Evolutionary conservation across 371 early-diverging fungal genomes (phyloP).

Genomic region (Syncephalastrum racemosum): DNA sequence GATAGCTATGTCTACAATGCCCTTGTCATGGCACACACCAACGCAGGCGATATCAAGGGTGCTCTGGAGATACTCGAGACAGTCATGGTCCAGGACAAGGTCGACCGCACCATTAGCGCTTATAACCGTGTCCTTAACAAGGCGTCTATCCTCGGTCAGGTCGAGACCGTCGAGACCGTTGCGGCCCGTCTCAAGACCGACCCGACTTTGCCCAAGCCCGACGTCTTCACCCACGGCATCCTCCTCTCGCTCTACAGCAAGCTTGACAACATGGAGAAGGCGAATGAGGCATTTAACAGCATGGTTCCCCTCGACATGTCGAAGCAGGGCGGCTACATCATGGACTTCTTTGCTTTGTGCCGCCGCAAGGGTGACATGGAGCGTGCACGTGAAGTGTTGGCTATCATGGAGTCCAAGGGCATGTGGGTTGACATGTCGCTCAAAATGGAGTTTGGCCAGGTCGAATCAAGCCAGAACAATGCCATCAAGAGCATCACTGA

Average conservation of each 20-base stretch:
- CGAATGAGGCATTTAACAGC: conserved; percentile 25
- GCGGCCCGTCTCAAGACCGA: conserved; percentile 25
- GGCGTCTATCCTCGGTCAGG: conserved; percentile 29
- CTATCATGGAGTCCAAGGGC: conserved; percentile 27
- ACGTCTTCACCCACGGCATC: conserved; percentile 38
- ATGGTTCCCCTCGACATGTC: conserved; percentile 30
- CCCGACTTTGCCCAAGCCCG: conserved; percentile 31
- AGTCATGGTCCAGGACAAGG: conserved; percentile 32
- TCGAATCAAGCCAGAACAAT: background rate
- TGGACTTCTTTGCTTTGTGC: conserved; percentile 37
- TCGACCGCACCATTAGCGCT: conserved; percentile 30
- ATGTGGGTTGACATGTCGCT: conserved; percentile 19
- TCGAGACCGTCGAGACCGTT: conserved; percentile 27
- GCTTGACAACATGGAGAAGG: conserved; percentile 31
- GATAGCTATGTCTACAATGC: conserved; percentile 44
- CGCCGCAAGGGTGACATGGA: conserved; percentile 21
- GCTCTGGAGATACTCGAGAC: conserved; percentile 45
- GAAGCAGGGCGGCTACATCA: conserved; percentile 37
- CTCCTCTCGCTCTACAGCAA: conserved; percentile 34
- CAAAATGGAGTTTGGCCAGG: no score
- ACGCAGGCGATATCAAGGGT: conserved; percentile 36
- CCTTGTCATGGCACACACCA: conserved; percentile 43
- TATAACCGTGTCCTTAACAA: conserved; percentile 43
- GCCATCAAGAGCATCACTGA: no score
- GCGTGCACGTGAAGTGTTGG: conserved; percentile 19